These are phyloP conservation scores for Sarocladiaceae sp. DNA, from an alignment of 2,329 filamentous ascomycete species.

Conservation along the genomic window DNA sequence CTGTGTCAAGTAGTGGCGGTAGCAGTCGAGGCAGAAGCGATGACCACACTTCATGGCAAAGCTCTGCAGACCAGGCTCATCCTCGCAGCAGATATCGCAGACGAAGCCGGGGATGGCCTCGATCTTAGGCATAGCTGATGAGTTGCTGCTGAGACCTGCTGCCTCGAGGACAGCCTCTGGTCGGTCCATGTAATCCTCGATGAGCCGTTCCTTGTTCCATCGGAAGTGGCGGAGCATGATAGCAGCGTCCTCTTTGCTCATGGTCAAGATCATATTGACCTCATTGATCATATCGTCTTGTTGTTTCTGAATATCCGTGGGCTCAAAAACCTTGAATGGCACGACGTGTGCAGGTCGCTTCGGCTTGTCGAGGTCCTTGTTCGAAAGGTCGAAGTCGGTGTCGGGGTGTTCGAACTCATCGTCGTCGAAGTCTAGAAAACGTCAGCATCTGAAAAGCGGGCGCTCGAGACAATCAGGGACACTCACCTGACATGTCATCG, in stretches of 20 bases:
- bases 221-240: conserved; percentile 85
- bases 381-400: conserved; percentile 44
- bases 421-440: conserved; percentile 47
- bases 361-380: conserved; percentile 64
- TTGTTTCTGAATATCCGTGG: conserved; percentile 75
- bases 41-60: conserved; percentile 96
- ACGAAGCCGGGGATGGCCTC: conserved; percentile 71
- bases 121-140: conserved; percentile 60
- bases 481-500: conserved; percentile 53
- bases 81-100: conserved; percentile 96
- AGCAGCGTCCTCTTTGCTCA: conserved; percentile 83
- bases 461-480: conserved; percentile 13
- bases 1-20: conserved; percentile 82
- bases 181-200: conserved; percentile 94
- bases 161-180: conserved; percentile 75
- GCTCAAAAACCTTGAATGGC: conserved; percentile 76
- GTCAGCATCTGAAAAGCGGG: neutral
- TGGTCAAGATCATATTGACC: conserved; percentile 85
- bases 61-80: conserved; percentile 69
- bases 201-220: conserved; percentile 95
- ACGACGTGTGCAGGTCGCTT: conserved; percentile 76
- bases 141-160: conserved; percentile 70
- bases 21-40: conserved; percentile 89
- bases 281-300: conserved; percentile 85
- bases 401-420: conserved; percentile 53